Base-by-base conservation (phyloP, 768 basidiomycete genomes). In the Pleurotus cornucopiae region DNA sequence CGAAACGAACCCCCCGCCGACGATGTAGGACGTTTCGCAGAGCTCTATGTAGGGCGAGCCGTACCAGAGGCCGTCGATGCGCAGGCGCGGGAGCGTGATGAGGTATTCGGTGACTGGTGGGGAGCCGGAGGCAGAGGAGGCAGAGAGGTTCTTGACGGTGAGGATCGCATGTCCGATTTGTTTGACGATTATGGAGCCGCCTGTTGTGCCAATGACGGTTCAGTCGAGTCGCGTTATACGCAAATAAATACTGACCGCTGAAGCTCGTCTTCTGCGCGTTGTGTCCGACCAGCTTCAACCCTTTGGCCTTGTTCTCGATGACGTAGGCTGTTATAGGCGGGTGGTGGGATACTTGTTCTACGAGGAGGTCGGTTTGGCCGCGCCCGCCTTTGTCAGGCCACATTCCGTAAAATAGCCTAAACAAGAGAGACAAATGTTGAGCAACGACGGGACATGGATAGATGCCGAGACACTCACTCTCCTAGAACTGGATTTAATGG, bases 271-370 rank as follows among this genome's bases (percentile, higher is more conserved):
- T 96, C 74, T 98, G 95, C 6, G 93, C 96, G 64, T 84, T 93
- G 69, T 95, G 92, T 12, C 96, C 96, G 26, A 83, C 81, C 51
- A 95, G 80, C 47, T 80, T 72, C 54, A 98, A 67, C 1, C 90
- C 88, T 66, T 91, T 91, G 13, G 45, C 9, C 26, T 56, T 71
- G 75, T 98, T 98, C 72, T 86, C 82, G 62, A 98, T 91, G 68
- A 84, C 79, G 71, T 94, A 96, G 20, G 86, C 91, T 43, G 91
- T 91, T 63, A 91, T 86, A 6, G 90, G 88, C 1, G 90, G 89
- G 66, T 99, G 96, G 66, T 99, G 96, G 18, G 96, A 98, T 46
- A 98, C 96, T 67, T 98, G 94, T 72, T 98, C 94, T 3, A 95
- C 93, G 40, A 89, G 82, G 26, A 98, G 80, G 40, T 79, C 77